Evolutionary conservation across 2,329 filamentous ascomycete genomes (phyloP), one percentile per base, ranked within the genome.

Genomic region (Verruconis gallopava): DNA sequence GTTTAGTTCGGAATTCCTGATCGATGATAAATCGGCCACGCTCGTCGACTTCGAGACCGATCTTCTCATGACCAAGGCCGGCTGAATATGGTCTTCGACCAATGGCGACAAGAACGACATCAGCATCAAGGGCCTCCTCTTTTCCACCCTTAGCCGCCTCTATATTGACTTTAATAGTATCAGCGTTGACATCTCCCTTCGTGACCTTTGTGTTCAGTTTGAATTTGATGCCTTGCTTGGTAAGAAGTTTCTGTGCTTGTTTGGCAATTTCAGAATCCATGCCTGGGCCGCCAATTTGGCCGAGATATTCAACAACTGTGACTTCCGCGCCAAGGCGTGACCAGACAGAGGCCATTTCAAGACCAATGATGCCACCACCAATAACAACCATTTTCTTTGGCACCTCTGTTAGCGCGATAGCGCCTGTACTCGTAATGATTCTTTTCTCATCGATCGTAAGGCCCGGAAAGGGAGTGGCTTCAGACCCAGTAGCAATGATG

Each of bases 321-420:
- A 98, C 91, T 66, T 96, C 85, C 49, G 86, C 66, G 49, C 91
- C 91, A 47, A 98, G 73, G 56, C 91, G 77, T 47, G 86, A 94
- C 91, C 91, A 98, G 42, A 98, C 91, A 41, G 89, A 96, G 49
- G 71, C 85, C 91, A 98, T 98, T 68, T 98, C 91, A 33, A 98
- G 77, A 60, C 91, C 91, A 57, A 98, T 98, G 63, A 98, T 98
- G 63, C 91, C 91, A 61, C 91, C 91, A 53, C 91, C 91, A 59
- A 98, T 95, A 55, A 98, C 91, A 49, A 93, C 72, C 83, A 98
- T 81, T 67, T 84, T 91, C 73, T 95, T 86, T 34, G 91, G 91
- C 28, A 98, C 83, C 70, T 93, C 75, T 55, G 85, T 73, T 47
- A 98, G 73, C 32, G 86, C 74, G 57, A 98, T 81, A 50, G 91